Base-by-base conservation (phyloP, 441 rosid species). In the Croton laevigatus region DNA sequence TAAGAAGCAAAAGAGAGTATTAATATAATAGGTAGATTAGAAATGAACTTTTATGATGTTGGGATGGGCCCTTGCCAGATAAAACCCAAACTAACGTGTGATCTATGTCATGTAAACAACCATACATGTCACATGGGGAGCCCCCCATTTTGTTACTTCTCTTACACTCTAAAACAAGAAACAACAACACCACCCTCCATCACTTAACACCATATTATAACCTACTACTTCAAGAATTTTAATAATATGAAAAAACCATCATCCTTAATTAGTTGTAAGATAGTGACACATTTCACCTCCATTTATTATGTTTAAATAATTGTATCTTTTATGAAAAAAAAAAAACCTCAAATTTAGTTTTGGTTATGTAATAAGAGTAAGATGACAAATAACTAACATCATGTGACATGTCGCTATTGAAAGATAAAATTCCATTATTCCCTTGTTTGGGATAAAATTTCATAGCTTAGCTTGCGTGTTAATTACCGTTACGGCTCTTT, bases 121-220 rank as follows among this genome's bases (percentile, higher is more conserved):
- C 81, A 76, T 75, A 76, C 85, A 80, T 62, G 49, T 73, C 88
- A 77, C 86, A 75, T 80, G 86, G 78, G 82, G 69, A 76, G 81
- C 58, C 80, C 79, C 78, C 73, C 20, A 32, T 19, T 42, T 72
- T 83, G 1, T 80, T 74, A 34, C 75, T 72, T 74, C 58, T 63
- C 78, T 68, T 48, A 4, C 74, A 78, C 76, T 69, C 77, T 69
- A 70, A 72, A 74, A 71, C 79, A 72, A 69, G 60, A 40, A 58
- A 59, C 54, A 60, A 46, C 45, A 55, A 62, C 77, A 36, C 63
- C 66, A 44, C 61, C 72, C 69, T 61, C 70, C 53, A 27, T 34
- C 27, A 3, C 72, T 9, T 63, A 60, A 2, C 4, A 0, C 3
- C 7, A 10, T 46, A 23, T 32, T 3, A 52, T 36, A 22, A 63